phyloP scores from a whole-genome alignment of 1,284 basidiomycete genomes.

The Ceratobasidium sp. region DNA sequence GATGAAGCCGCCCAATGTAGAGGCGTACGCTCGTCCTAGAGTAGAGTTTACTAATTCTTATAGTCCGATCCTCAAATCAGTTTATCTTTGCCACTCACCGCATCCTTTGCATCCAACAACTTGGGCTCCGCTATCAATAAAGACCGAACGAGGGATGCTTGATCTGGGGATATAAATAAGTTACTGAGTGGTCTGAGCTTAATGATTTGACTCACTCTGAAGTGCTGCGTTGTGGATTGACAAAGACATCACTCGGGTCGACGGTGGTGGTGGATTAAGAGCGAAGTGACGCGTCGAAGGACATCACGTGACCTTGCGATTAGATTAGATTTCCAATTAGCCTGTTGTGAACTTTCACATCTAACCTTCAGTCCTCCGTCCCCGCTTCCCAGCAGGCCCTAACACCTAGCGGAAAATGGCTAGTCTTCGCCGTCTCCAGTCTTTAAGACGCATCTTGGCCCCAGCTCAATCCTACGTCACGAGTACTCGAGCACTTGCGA shows the following conservation, averaged over 20 bases:
- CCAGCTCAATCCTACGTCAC: neutral
- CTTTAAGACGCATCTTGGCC: constrained; percentile 10
- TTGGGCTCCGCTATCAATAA: constrained; percentile 76
- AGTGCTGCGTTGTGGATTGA: constrained; percentile 73
- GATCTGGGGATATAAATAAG: constrained; percentile 60
- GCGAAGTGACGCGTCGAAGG: constrained; percentile 36
- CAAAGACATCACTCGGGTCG: constrained; percentile 46
- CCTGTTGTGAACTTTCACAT: neutral
- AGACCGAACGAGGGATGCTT: constrained; percentile 78
- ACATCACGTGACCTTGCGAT: constrained; percentile 23
- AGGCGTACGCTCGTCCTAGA: constrained; percentile 87
- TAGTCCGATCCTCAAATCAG: neutral
- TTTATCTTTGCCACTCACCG: constrained; percentile 61
- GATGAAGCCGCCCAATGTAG: constrained; percentile 91
- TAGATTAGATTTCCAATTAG: neutral
- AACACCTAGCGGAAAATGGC: constrained; percentile 6
- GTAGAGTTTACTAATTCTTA: neutral
- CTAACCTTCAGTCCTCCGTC: neutral
- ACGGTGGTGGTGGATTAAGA: constrained; percentile 10
- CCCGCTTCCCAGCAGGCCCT: neutral
- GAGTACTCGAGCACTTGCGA: neutral
- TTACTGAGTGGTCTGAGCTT: constrained; percentile 54
- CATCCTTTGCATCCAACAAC: constrained; percentile 76
- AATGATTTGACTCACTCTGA: constrained; percentile 63
- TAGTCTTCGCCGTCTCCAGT: constrained; percentile 17